phyloP scores from a whole-genome alignment of 148 eudicot genomes.

The Rhododendron williamsianum region DNA sequence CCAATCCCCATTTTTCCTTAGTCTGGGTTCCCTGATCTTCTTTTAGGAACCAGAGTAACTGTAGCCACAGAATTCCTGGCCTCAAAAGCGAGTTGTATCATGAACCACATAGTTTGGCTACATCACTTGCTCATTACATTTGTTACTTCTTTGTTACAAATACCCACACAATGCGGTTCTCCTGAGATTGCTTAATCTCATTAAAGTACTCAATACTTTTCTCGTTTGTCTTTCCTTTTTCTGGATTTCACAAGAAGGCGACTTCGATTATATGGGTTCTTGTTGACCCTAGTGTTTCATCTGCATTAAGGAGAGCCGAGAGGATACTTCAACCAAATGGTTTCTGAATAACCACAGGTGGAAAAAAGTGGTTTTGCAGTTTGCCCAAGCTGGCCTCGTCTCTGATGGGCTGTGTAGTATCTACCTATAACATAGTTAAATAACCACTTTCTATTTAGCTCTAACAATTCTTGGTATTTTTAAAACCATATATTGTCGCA shows the following conservation, averaged over 20 bases:
- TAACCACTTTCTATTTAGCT: not conserved
- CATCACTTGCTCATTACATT: not conserved
- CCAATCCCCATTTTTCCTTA: not conserved
- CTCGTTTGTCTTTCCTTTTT: not conserved
- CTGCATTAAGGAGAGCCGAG: not conserved
- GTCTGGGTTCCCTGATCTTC: not conserved
- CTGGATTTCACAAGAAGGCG: not conserved
- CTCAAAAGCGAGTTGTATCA: not conserved
- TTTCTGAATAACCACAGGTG: not conserved
- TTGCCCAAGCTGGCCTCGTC: not conserved
- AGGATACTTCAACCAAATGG: not conserved
- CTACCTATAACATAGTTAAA: not conserved
- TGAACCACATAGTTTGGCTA: not conserved
- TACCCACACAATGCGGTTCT: not conserved
- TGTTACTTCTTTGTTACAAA: not conserved
- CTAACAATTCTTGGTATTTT: not conserved
- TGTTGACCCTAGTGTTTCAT: not conserved
- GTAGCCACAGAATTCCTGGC: not conserved
- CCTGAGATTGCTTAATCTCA: not conserved
- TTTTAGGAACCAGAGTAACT: not conserved
- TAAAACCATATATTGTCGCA: not conserved
- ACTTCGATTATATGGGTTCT: not conserved
- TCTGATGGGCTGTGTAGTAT: not conserved
- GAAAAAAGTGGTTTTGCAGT: not conserved
- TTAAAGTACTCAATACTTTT: not conserved